phyloP scores from a whole-genome alignment of 2,329 filamentous ascomycete genomes.

The Fulvia fulva region DNA sequence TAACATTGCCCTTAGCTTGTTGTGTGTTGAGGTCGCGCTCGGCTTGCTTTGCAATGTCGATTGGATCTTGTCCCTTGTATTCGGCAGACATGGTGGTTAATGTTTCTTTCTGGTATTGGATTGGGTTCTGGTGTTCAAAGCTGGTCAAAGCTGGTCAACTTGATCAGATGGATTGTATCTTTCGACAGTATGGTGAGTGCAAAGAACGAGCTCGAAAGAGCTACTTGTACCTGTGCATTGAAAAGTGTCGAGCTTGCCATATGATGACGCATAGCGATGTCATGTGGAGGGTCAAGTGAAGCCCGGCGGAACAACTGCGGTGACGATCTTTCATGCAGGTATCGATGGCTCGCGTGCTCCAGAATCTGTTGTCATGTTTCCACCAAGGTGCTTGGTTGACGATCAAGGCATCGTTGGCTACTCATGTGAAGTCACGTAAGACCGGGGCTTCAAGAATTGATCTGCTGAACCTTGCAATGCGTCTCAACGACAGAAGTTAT shows the following conservation, averaged over 20 bases:
- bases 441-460: too few relatives aligned
- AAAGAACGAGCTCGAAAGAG: not conserved
- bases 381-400: not conserved
- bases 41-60: constrained; percentile 45
- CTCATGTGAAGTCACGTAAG: not conserved
- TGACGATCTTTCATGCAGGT: not conserved
- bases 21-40: constrained; percentile 48
- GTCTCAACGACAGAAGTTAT: not conserved
- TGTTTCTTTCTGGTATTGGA: constrained; percentile 6
- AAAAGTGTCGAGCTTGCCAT: not conserved
- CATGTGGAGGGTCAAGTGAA: not conserved
- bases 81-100: constrained; percentile 41
- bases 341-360: not conserved
- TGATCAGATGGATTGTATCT: not conserved
- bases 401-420: not conserved
- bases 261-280: not conserved
- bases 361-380: not conserved
- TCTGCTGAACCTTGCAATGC: too few relatives aligned
- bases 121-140: constrained; percentile 6
- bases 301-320: not conserved
- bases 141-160: too few relatives aligned
- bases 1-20: constrained; percentile 31
- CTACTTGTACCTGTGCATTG: not conserved
- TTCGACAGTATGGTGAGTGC: not conserved
- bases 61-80: constrained; percentile 40